Base-by-base conservation (phyloP, 2,329 filamentous ascomycete species). In the Calonectria hawksworthii region DNA sequence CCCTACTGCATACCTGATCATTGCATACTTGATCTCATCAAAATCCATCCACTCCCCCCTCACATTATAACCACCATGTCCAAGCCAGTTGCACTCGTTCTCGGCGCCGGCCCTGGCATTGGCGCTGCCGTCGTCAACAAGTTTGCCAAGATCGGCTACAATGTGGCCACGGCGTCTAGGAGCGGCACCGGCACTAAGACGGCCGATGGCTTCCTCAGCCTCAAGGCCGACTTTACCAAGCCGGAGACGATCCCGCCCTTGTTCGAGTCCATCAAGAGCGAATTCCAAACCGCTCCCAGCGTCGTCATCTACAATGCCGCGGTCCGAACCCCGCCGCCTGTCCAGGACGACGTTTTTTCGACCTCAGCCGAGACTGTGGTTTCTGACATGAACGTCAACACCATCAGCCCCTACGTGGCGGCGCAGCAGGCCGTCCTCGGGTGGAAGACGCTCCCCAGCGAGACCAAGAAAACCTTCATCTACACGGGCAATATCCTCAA, bases 401-500 rank as follows among this genome's bases (percentile, higher is more conserved):
- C 80, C 10, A 74, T 85, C 1, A 85, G 83, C 69, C 76, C 84
- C 3, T 88, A 84, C 59, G 81, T 83, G 3, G 86, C 86, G 7
- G 86, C 86, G 9, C 83, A 86, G 70, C 69, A 86, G 75, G 86
- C 87, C 7, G 76, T 87, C 18, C 72, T 28, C 5, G 86, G 78
- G 0, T 88, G 83, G 82, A 82, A 83, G 65, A 70, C 68, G 16
- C 81, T 87, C 5, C 82, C 84, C 1, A 74, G 76, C 13, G 75
- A 79, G 9, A 75, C 76, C 1, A 81, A 82, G 21, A 86, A 83
- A 76, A 83, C 85, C 1, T 88, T 88, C 77, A 87, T 88, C 66
- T 87, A 84, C 74, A 88, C 86, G 3, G 87, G 86, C 8, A 88
- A 88, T 73, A 80, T 81, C 14, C 76, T 86, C 13, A 87, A 86